Conservation (phyloP, 352 stramenopile genomes). For the Globisporangium yorkense region DNA sequence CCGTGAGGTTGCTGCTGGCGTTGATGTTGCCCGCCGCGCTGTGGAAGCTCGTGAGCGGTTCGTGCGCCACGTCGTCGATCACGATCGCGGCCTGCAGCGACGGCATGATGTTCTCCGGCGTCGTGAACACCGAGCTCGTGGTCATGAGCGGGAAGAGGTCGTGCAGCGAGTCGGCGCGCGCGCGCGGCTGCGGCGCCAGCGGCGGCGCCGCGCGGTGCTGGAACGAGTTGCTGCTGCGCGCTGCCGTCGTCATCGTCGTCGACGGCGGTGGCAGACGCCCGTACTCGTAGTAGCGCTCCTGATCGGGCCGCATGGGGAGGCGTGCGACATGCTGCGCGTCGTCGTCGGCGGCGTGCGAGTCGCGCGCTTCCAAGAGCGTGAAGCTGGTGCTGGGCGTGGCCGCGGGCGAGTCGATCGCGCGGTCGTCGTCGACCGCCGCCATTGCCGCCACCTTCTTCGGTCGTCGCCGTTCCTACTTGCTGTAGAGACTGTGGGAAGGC, state of each 20-base stretch:
- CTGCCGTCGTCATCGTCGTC: background rate
- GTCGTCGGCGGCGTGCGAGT: slow-evolving; percentile 13
- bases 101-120: slow-evolving; percentile 68
- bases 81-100: slow-evolving; percentile 72
- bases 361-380: slow-evolving; percentile 47
- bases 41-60: slow-evolving; percentile 14
- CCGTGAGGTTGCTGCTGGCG: background rate
- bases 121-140: slow-evolving; percentile 50
- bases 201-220: slow-evolving; percentile 3
- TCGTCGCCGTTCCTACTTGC: background rate
- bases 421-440: slow-evolving; percentile 4
- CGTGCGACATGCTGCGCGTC: slow-evolving; percentile 13
- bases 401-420: slow-evolving; percentile 9
- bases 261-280: background rate
- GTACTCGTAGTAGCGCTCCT: slow-evolving; percentile 2
- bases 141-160: slow-evolving; percentile 63
- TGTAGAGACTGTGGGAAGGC: background rate
- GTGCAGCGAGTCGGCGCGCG: slow-evolving; percentile 41
- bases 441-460: background rate
- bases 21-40: background rate
- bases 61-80: slow-evolving; percentile 51
- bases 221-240: slow-evolving; percentile 9
- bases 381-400: slow-evolving; percentile 56
- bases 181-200: background rate
- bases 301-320: slow-evolving; percentile 11